Conservation (phyloP, 2,329 filamentous ascomycete species). For the Coniochaeta sp. region DNA sequence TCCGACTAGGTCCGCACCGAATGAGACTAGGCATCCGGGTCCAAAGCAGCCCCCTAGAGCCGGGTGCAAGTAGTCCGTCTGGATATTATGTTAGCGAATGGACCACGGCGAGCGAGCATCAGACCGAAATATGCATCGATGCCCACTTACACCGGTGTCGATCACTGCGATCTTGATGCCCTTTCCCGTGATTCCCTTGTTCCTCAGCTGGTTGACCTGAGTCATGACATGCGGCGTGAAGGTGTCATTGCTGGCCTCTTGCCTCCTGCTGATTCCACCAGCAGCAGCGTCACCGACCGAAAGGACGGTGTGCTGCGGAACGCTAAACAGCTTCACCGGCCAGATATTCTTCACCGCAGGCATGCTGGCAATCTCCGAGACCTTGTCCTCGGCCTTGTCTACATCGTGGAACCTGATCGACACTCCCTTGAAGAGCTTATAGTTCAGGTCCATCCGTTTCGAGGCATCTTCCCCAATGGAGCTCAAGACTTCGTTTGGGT, state of each 20-base stretch:
- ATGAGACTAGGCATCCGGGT: slow-evolving; percentile 46
- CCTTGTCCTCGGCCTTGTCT: slow-evolving; percentile 33
- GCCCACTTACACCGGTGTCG: slow-evolving; percentile 41
- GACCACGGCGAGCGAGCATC: no score
- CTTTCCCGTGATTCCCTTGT: slow-evolving; percentile 38
- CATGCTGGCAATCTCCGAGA: slow-evolving; percentile 30
- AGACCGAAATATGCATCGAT: neutral
- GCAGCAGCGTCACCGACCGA: slow-evolving; percentile 29
- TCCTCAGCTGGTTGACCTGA: slow-evolving; percentile 44
- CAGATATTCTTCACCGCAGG: slow-evolving; percentile 40
- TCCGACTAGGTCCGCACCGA: slow-evolving; percentile 50
- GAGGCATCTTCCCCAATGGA: slow-evolving; percentile 30
- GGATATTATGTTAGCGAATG: slow-evolving; percentile 8
- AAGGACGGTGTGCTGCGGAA: slow-evolving; percentile 36
- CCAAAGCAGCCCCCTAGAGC: slow-evolving; percentile 60
- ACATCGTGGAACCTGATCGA: slow-evolving; percentile 44
- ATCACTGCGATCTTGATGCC: slow-evolving; percentile 46
- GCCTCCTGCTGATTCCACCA: slow-evolving; percentile 21
- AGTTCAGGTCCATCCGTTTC: slow-evolving; percentile 40
- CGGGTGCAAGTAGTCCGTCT: slow-evolving; percentile 56
- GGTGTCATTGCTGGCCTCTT: slow-evolving; percentile 24
- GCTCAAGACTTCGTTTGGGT: slow-evolving; percentile 30
- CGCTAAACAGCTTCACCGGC: slow-evolving; percentile 35
- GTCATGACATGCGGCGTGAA: slow-evolving; percentile 48
- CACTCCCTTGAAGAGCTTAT: slow-evolving; percentile 44